Conservation (phyloP, 345 rosid species). For the Turnera subulata region DNA sequence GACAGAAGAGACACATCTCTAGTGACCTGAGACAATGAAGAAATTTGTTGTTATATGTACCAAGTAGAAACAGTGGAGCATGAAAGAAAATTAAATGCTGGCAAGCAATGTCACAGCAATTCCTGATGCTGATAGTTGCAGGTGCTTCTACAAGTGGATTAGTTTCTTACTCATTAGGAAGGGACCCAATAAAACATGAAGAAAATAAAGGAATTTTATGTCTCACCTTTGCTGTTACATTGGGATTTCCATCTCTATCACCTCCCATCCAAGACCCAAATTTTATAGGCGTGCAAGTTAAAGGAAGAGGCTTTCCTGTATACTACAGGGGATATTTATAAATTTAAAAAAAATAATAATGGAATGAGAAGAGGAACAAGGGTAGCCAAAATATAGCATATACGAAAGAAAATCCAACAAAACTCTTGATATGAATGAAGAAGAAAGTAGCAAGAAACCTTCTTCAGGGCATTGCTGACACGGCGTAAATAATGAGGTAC, state of each 20-base stretch:
- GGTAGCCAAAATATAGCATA: neutral
- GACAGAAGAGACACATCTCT: constrained; percentile 90
- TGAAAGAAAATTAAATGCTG: neutral
- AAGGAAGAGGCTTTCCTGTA: constrained; percentile 80
- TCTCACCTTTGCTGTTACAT: constrained; percentile 82
- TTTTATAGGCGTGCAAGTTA: constrained; percentile 84
- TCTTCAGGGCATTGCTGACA: constrained; percentile 82
- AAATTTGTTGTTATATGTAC: constrained; percentile 6
- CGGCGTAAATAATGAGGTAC: constrained; percentile 89
- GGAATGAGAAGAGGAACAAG: neutral
- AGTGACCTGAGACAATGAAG: constrained; percentile 59
- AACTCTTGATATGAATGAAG: constrained; percentile 9
- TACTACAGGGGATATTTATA: constrained; percentile 32
- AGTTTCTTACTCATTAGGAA: constrained; percentile 1
- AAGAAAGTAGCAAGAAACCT: constrained; percentile 37
- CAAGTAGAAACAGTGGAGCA: constrained; percentile 2
- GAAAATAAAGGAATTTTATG: neutral
- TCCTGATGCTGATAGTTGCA: too few species aligned
- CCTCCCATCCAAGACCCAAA: constrained; percentile 99
- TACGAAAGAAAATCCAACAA: constrained; percentile 11
- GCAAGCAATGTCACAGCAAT: neutral
- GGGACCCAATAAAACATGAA: too few species aligned
- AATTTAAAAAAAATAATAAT: too few species aligned
- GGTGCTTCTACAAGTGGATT: neutral
- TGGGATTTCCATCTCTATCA: constrained; percentile 97